These are phyloP conservation scores for Phaseolus lunatus DNA, from an alignment of 306 rosid genomes.

Conservation along the genomic window DNA sequence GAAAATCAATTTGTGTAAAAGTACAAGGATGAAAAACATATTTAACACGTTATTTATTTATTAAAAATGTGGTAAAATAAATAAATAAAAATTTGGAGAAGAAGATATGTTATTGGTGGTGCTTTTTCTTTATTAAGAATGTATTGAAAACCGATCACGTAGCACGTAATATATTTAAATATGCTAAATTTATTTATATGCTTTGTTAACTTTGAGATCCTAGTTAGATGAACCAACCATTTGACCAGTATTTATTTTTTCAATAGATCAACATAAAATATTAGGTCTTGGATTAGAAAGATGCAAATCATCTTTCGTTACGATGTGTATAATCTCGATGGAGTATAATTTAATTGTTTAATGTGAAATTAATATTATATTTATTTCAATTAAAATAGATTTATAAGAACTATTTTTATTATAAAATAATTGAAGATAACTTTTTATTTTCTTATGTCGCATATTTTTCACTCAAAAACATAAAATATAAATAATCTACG, in stretches of 20 bases:
- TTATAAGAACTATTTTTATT: background rate
- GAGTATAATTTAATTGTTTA: background rate
- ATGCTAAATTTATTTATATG: background rate
- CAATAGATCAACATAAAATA: background rate
- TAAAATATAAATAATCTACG: no score
- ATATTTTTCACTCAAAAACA: no score
- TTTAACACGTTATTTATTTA: no score
- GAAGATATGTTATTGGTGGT: background rate
- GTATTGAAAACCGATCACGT: background rate
- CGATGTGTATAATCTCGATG: background rate
- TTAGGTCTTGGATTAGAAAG: constrained; percentile 4
- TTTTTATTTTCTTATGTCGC: no score
- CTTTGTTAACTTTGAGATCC: background rate
- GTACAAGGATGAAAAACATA: no score
- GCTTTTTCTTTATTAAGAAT: background rate
- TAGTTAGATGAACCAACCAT: background rate
- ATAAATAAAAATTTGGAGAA: no score
- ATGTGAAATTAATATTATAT: background rate
- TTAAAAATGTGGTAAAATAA: no score
- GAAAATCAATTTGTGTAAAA: no score
- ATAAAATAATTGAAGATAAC: background rate
- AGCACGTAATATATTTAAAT: background rate
- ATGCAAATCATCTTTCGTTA: background rate
- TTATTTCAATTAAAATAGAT: background rate
- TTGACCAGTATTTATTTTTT: background rate